Conservation (phyloP, 2,329 filamentous ascomycete genomes). For the Colletotrichum liaoningense region DNA sequence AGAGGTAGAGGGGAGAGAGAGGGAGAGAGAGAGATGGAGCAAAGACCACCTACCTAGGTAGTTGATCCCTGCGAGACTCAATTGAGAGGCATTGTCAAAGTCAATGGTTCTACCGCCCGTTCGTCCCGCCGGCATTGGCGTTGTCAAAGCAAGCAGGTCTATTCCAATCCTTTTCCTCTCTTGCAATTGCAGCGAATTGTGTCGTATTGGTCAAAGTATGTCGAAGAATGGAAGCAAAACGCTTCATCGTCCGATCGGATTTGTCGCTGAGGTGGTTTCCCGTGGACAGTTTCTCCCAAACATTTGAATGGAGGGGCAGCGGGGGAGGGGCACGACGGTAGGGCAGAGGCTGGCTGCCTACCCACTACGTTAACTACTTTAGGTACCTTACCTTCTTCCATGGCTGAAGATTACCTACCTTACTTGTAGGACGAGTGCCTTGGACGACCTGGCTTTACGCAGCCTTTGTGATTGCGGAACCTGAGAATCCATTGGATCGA, state of each 20-base stretch:
- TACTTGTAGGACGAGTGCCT: background rate
- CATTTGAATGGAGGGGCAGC: constrained; percentile 4
- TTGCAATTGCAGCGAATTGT: background rate
- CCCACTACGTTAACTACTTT: background rate
- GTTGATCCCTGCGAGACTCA: background rate
- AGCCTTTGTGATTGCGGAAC: background rate
- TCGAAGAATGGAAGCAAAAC: background rate
- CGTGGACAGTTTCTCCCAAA: background rate
- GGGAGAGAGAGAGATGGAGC: background rate
- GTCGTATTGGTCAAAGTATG: background rate
- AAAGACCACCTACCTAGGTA: background rate
- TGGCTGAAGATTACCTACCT: background rate
- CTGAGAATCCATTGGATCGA: background rate
- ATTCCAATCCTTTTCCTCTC: background rate
- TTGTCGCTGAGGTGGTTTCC: no score
- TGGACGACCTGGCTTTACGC: background rate
- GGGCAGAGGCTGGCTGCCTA: background rate
- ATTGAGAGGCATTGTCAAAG: constrained; percentile 2
- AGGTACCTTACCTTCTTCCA: background rate
- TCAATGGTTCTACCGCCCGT: background rate
- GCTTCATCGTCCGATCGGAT: background rate
- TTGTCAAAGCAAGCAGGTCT: background rate
- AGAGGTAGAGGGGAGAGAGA: no score
- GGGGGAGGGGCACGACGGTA: constrained; percentile 15
- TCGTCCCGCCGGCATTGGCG: background rate